A percentile compares a stretch with the other conserved stretches of the same genome.
Conservation (phyloP, 2,329 filamentous ascomycete species). For the Mycocentrospora acerina region DNA sequence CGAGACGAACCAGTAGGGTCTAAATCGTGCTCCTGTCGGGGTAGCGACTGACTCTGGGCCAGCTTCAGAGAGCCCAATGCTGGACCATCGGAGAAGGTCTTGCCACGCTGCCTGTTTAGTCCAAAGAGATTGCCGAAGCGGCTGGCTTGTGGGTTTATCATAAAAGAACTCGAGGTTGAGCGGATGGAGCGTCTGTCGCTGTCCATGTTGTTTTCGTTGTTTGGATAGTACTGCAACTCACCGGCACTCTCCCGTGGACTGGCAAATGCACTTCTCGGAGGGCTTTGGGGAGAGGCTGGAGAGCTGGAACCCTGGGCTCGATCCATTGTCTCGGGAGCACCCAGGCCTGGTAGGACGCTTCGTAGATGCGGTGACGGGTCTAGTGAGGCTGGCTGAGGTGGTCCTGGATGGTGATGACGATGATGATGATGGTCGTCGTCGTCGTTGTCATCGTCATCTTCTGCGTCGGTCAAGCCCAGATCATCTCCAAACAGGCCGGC, state of each 20-base stretch:
- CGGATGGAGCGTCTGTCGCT: conserved; percentile 50
- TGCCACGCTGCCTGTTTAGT: conserved; percentile 62
- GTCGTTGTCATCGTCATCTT: conserved; percentile 34
- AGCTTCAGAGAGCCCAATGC: conserved; percentile 68
- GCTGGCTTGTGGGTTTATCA: conserved; percentile 50
- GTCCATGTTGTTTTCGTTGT: conserved; percentile 45
- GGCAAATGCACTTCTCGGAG: conserved; percentile 49
- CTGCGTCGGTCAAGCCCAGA: conserved; percentile 51
- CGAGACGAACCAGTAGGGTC: conserved; percentile 53
- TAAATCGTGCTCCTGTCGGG: conserved; percentile 54
- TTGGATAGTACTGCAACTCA: conserved; percentile 44
- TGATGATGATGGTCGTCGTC: no score
- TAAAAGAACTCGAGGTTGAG: conserved; percentile 52
- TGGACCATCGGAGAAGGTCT: conserved; percentile 63
- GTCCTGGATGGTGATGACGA: no score
- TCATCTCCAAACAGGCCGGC: conserved; percentile 67
- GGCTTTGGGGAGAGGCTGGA: conserved; percentile 46
- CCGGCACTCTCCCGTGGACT: conserved; percentile 51
- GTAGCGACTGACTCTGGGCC: conserved; percentile 77
- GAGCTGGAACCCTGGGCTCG: conserved; percentile 43
- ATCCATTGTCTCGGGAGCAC: conserved; percentile 42
- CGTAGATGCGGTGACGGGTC: conserved; percentile 35
- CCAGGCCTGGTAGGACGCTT: conserved; percentile 44
- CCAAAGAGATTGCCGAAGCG: conserved; percentile 63
- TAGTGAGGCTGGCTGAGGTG: conserved; percentile 21